phyloP scores from a whole-genome alignment of 2,329 filamentous ascomycete species.

The Didymellaceae sp. region DNA sequence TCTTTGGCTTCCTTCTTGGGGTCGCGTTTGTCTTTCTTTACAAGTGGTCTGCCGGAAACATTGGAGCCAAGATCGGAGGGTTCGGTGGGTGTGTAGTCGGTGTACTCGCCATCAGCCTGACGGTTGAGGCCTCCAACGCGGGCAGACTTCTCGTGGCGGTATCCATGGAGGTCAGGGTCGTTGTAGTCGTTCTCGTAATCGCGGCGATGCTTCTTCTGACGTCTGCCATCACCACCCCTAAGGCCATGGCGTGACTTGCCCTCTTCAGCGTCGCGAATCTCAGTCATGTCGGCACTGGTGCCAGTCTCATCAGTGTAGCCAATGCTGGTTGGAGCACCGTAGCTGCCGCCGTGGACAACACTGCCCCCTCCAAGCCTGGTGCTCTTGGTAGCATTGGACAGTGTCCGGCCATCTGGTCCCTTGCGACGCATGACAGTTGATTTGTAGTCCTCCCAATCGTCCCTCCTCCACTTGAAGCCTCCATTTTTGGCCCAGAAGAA shows the following conservation, averaged over 20 bases:
- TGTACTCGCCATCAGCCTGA: constrained; percentile 76
- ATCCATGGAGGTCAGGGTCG: constrained; percentile 73
- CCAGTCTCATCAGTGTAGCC: constrained; percentile 56
- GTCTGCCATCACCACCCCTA: constrained; percentile 53
- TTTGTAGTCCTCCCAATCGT: constrained; percentile 99
- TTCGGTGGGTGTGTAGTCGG: constrained; percentile 75
- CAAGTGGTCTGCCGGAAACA: constrained; percentile 53
- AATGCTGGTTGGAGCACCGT: constrained; percentile 45
- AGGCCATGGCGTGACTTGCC: constrained; percentile 52
- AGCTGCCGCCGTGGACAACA: constrained; percentile 70
- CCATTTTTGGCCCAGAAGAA: constrained; percentile 97
- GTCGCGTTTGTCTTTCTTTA: constrained; percentile 50
- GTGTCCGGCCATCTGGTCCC: constrained; percentile 85
- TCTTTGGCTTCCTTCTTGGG: constrained; percentile 49
- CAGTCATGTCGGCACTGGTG: constrained; percentile 52
- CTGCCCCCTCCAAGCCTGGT: constrained; percentile 89
- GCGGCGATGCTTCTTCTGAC: constrained; percentile 55
- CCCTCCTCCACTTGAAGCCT: constrained; percentile 82
- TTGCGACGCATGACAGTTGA: constrained; percentile 87
- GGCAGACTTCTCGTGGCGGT: constrained; percentile 85
- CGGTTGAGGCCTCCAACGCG: constrained; percentile 89
- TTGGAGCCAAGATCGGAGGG: constrained; percentile 64
- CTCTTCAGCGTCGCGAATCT: constrained; percentile 50
- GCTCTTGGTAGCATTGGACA: constrained; percentile 80
- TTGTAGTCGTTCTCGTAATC: constrained; percentile 60